Conservation (phyloP, 1,284 basidiomycete genomes). For the Boletus semigastroideus region DNA sequence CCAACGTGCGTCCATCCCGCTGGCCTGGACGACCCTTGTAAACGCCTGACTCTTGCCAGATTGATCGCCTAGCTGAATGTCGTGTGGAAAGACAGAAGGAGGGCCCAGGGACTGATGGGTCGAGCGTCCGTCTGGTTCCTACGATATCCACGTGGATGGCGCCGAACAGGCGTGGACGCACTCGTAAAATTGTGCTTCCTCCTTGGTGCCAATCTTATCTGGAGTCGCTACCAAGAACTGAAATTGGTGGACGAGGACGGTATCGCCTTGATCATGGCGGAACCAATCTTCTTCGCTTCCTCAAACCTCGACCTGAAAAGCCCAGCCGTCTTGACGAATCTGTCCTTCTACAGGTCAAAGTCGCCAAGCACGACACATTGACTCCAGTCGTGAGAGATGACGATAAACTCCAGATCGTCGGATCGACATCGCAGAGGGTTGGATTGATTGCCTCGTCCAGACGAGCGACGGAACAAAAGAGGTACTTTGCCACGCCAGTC, state of each 20-base stretch:
- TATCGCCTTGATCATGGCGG: constrained; percentile 91
- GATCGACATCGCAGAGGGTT: constrained; percentile 77
- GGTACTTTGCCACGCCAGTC: constrained; percentile 96
- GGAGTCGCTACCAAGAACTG: constrained; percentile 28
- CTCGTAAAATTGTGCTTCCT: constrained; percentile 48
- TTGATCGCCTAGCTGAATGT: constrained; percentile 63
- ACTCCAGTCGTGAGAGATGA: constrained; percentile 96
- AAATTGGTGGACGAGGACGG: constrained; percentile 20
- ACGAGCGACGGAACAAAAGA: constrained; percentile 72
- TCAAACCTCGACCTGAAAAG: constrained; percentile 92
- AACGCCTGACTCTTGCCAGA: constrained; percentile 53
- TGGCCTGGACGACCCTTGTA: constrained; percentile 59
- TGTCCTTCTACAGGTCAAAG: constrained; percentile 83
- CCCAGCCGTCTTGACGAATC: constrained; percentile 78
- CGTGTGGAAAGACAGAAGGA: constrained; percentile 59
- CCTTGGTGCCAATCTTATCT: constrained; percentile 45
- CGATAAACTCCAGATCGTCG: constrained; percentile 92
- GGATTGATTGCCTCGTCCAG: constrained; percentile 75
- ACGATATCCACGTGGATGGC: not conserved
- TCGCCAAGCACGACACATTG: constrained; percentile 92
- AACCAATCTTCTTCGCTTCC: constrained; percentile 80
- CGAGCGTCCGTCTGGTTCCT: constrained; percentile 24
- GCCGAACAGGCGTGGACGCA: constrained; percentile 11
- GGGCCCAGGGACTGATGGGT: too few relatives aligned
- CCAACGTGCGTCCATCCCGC: constrained; percentile 71